phyloP scores from a whole-genome alignment of 345 rosid species.

The Acer negundo region DNA sequence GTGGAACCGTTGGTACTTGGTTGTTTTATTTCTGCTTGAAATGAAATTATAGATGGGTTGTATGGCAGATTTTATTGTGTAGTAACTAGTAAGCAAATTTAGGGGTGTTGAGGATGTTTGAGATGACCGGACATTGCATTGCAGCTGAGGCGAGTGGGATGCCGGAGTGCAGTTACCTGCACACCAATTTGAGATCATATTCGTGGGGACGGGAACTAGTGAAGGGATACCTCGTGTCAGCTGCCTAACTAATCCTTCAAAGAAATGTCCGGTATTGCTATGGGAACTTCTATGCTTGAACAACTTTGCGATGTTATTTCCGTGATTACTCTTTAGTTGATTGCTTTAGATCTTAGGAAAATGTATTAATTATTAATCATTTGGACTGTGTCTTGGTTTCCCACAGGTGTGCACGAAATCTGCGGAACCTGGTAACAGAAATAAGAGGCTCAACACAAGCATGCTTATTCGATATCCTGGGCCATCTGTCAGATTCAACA shows the following conservation, averaged over 20 bases:
- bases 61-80: constrained; percentile 3
- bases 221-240: constrained; percentile 97
- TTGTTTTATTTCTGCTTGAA: not conserved
- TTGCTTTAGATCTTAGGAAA: constrained; percentile 2
- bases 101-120: not conserved
- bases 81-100: not conserved
- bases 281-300: not conserved
- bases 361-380: constrained; percentile 8
- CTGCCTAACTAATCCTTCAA: constrained; percentile 78
- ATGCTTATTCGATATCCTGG: constrained; percentile 63
- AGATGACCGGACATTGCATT: constrained; percentile 20
- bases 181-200: constrained; percentile 69
- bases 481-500: constrained; percentile 51
- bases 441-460: constrained; percentile 79
- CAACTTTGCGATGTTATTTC: not conserved
- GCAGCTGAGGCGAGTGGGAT: constrained; percentile 45
- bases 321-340: not conserved
- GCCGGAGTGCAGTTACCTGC: constrained; percentile 26
- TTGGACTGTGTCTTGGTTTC: constrained; percentile 22
- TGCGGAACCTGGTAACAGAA: constrained; percentile 67
- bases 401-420: constrained; percentile 83
- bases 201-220: constrained; percentile 91
- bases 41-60: constrained; percentile 5
- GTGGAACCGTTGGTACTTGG: not conserved
- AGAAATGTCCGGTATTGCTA: constrained; percentile 72